These are phyloP conservation scores for Mycena floridula DNA, from an alignment of 768 basidiomycete genomes.

Conservation along the genomic window DNA sequence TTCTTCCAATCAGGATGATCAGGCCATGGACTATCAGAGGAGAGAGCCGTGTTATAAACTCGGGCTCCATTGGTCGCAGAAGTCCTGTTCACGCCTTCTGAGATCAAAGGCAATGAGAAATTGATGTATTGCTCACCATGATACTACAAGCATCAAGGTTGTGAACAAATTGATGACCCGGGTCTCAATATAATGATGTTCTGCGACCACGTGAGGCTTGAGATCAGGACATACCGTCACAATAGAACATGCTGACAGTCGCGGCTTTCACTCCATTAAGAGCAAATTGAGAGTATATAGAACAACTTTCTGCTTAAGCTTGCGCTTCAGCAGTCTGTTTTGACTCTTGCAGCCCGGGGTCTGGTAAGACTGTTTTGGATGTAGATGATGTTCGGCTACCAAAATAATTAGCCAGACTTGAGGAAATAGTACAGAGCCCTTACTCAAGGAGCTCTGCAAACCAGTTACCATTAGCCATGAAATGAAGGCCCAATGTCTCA, in stretches of 20 bases:
- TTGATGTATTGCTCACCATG: not conserved
- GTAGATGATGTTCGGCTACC: not conserved
- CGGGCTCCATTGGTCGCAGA: not conserved
- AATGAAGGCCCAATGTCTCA: not conserved
- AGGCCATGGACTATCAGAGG: not conserved
- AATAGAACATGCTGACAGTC: not conserved
- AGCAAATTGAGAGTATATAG: not conserved
- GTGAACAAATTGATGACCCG: not conserved
- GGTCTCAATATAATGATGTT: not conserved
- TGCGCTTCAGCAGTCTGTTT: not conserved
- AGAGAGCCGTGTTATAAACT: not conserved
- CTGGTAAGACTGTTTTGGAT: not conserved
- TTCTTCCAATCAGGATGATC: no score
- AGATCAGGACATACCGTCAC: not conserved
- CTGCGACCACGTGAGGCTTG: not conserved
- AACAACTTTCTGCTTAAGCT: not conserved
- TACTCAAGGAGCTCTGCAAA: not conserved
- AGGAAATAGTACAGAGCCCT: not conserved
- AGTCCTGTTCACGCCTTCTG: not conserved
- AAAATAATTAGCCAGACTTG: not conserved
- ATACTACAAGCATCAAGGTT: not conserved
- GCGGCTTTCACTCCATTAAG: no score
- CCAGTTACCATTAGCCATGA: not conserved
- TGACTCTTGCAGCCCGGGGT: not conserved
- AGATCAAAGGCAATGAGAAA: not conserved